These are phyloP conservation scores for Kodamaea kakaduensis DNA, from an alignment of 805 yeast genomes.

Conservation along the genomic window DNA sequence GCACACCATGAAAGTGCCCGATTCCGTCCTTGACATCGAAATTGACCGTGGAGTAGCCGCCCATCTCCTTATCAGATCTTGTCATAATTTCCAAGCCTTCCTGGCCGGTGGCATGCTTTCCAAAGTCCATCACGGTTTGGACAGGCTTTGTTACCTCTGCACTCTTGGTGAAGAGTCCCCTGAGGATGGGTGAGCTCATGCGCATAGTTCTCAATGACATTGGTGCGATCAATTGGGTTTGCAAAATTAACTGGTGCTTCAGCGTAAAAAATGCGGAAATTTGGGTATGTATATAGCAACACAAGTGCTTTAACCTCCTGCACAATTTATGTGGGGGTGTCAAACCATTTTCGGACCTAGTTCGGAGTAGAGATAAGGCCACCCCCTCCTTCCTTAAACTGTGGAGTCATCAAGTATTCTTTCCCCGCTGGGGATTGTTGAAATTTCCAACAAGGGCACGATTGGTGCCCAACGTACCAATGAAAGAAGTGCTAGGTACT, in stretches of 20 bases:
- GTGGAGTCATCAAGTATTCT: constrained; percentile 1
- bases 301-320: constrained; percentile 4
- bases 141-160: constrained; percentile 25
- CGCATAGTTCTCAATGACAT: constrained; percentile 44
- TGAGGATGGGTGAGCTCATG: constrained; percentile 29
- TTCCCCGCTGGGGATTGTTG: background rate
- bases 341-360: constrained; percentile 1
- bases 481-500: too few species aligned
- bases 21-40: constrained; percentile 37
- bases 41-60: constrained; percentile 70
- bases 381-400: constrained; percentile 1
- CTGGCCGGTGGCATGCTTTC: constrained; percentile 35
- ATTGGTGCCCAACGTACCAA: too few species aligned
- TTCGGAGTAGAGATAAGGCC: constrained; percentile 4
- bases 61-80: constrained; percentile 70
- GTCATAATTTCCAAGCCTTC: constrained; percentile 47
- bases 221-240: constrained; percentile 1
- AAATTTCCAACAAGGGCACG: constrained; percentile 1
- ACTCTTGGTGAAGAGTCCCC: constrained; percentile 33
- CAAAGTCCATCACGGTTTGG: constrained; percentile 55
- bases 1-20: constrained; percentile 51
- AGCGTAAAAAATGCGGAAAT: constrained; percentile 2
- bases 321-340: constrained; percentile 1
- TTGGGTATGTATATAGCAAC: constrained; percentile 7
- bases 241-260: too few species aligned